phyloP scores from a whole-genome alignment of 2,329 filamentous ascomycete genomes.

The Nannizzia gypsea region DNA sequence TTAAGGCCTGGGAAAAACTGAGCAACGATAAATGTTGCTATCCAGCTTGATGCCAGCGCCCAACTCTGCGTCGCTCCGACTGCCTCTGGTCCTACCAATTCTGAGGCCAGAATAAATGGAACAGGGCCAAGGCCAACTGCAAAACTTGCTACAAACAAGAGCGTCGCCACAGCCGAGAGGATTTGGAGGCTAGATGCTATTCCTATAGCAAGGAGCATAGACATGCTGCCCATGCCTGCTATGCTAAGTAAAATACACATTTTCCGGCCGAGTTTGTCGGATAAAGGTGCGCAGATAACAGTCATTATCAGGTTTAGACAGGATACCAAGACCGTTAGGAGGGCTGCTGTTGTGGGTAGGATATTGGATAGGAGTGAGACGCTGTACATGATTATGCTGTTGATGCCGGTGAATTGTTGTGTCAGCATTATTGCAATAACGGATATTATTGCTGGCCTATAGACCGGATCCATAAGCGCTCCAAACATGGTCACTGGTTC shows the following conservation, averaged over 20 bases:
- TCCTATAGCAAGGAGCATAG: conserved; percentile 64
- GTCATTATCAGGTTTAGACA: conserved; percentile 78
- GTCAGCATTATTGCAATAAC: conserved; percentile 84
- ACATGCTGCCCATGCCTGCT: conserved; percentile 67
- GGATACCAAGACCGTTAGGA: conserved; percentile 80
- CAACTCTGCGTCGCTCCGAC: conserved; percentile 86
- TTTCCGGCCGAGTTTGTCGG: conserved; percentile 81
- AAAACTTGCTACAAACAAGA: conserved; percentile 81
- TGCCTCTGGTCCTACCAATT: conserved; percentile 80
- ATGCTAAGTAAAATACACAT: conserved; percentile 72
- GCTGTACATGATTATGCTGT: conserved; percentile 97
- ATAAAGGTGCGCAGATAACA: conserved; percentile 65
- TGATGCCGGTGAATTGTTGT: conserved; percentile 88
- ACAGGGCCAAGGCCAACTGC: conserved; percentile 85
- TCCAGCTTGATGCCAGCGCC: conserved; percentile 75
- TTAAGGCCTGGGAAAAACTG: conserved; percentile 91
- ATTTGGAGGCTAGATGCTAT: conserved; percentile 62
- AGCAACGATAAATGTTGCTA: conserved; percentile 81
- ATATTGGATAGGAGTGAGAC: conserved; percentile 75
- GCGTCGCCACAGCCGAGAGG: conserved; percentile 67
- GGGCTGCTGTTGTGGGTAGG: conserved; percentile 65
- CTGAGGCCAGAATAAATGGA: conserved; percentile 85
- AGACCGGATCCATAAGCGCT: conserved; percentile 55
- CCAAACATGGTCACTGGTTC: conserved; percentile 53
- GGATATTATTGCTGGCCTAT: conserved; percentile 64